Evolutionary conservation across 257 asterid species (phyloP).

Genomic region (Lycium barbarum): DNA sequence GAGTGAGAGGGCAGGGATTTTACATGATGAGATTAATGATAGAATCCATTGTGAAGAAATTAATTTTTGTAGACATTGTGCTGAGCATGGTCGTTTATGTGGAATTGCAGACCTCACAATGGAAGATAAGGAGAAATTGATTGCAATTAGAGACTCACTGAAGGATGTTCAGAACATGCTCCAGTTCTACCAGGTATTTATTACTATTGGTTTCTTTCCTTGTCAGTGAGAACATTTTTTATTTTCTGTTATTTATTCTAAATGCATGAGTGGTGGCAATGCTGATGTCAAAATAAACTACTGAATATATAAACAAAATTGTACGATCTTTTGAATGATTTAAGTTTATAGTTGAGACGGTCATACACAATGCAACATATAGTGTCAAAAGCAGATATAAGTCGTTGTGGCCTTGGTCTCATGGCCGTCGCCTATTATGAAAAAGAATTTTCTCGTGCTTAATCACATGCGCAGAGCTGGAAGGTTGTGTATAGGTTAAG

Average conservation of each 20-base stretch:
- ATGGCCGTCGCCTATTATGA: neutral
- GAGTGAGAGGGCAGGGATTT: conserved; percentile 49
- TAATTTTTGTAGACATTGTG: conserved; percentile 55
- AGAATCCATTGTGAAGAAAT: conserved; percentile 36
- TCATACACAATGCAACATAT: neutral
- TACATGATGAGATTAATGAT: conserved; percentile 46
- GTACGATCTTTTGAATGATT: neutral
- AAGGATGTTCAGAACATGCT: conserved; percentile 51
- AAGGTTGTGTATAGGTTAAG: neutral
- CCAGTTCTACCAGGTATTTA: conserved; percentile 50
- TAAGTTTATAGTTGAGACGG: neutral
- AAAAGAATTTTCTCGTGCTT: neutral
- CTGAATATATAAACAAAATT: neutral
- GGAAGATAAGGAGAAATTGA: conserved; percentile 54
- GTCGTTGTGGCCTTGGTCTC: neutral
- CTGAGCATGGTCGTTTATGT: conserved; percentile 49
- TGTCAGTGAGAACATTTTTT: neutral
- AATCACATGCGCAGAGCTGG: neutral
- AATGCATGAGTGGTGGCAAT: neutral
- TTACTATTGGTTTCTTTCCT: neutral
- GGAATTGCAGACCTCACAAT: conserved; percentile 42
- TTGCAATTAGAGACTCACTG: conserved; percentile 52
- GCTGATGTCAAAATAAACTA: neutral
- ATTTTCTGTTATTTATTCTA: neutral
- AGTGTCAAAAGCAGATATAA: neutral